Evolutionary conservation across 768 basidiomycete genomes (phyloP), one percentile per base, ranked within the genome.

Genomic region (Lactarius deliciosus): DNA sequence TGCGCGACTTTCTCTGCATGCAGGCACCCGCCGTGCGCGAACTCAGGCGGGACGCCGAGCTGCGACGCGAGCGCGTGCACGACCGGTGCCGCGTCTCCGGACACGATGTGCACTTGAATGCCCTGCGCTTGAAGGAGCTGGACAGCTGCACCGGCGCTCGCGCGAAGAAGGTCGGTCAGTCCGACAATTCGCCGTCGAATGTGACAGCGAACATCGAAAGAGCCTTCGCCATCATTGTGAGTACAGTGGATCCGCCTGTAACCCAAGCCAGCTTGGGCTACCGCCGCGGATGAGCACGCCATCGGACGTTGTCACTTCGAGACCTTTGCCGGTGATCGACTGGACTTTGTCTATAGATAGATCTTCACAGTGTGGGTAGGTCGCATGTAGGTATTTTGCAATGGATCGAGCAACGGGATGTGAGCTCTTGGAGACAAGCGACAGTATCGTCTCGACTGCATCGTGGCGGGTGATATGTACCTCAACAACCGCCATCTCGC

Each of bases 41-140:
- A 73, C 3, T 77, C 72, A 7, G 72, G 54, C 0, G 76, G 69
- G 45, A 85, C 76, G 28, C 78, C 78, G 50, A 86, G 76, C 59
- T 68, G 68, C 22, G 70, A 54, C 0, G 79, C 83, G 22, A 82
- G 76, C 7, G 79, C 74, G 32, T 71, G 61, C 0, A 85, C 85
- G 0, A 83, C 82, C 38, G 73, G 69, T 30, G 71, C 70, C 56
- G 80, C 79, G 67, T 87, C 84, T 0, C 85, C 85, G 58, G 81
- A 82, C 50, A 84, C 76, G 69, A 86, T 81, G 63, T 77, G 79
- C 32, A 83, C 77, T 18, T 74, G 70, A 63, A 81, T 78, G 10
- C 78, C 77, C 15, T 75, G 73, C 20, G 67, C 59, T 15, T 71
- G 68, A 54, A 85, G 79, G 5, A 66, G 60, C 13, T 68, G 60